Evolutionary conservation across 202 grass and related monocot genomes (phyloP).

Genomic region (Dendrocalamus latiflorus): DNA sequence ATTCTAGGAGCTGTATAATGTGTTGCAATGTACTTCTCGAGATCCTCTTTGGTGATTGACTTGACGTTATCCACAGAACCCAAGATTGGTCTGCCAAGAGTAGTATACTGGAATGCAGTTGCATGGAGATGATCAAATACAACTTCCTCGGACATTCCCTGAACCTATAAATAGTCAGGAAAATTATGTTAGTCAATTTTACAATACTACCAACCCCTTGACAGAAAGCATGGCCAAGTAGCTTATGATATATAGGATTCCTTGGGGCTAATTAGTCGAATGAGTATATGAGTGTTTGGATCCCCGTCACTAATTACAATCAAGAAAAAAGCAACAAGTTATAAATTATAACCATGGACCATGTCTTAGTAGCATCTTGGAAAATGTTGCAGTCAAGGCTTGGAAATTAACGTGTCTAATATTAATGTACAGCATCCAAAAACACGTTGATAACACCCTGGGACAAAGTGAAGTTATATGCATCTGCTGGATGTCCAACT

Average conservation of each 20-base stretch:
- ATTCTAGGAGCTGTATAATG: constrained; percentile 96
- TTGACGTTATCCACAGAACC: constrained; percentile 72
- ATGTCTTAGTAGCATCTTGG: neutral
- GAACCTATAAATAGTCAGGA: constrained; percentile 55
- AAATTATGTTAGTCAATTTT: neutral
- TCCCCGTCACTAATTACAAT: neutral
- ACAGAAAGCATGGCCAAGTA: neutral
- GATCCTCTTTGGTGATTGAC: constrained; percentile 71
- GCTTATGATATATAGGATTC: neutral
- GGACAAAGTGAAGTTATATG: no score
- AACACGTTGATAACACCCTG: neutral
- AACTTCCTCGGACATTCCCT: constrained; percentile 83
- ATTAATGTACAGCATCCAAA: neutral
- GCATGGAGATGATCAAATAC: constrained; percentile 99
- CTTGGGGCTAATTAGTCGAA: neutral
- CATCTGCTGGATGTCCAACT: no score
- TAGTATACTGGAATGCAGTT: constrained; percentile 94
- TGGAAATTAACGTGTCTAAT: neutral
- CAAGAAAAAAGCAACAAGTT: neutral
- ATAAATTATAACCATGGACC: no score
- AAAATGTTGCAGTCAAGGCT: neutral
- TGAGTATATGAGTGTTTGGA: neutral
- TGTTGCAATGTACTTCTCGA: constrained; percentile 78
- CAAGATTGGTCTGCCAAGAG: constrained; percentile 80
- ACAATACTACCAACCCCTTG: neutral